Evolutionary conservation across 1,284 basidiomycete genomes (phyloP), one percentile per base, ranked within the genome.

Genomic region (Microbotryum saponariae): DNA sequence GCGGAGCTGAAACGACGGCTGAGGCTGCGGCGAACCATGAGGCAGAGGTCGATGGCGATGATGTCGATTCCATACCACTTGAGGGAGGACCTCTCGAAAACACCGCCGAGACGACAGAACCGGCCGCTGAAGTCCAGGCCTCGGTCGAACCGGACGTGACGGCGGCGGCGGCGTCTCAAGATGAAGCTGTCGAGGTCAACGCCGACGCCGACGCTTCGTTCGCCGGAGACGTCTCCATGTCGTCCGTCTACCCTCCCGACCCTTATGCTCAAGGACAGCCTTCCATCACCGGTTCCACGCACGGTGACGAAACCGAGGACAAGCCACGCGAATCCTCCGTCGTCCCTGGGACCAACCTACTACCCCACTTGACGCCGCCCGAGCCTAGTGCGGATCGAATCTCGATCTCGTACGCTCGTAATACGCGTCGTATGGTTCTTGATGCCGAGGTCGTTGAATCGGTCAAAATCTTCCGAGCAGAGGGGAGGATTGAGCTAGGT

Each of bases 371-470:
- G 31, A 42, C 56, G 2, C 71, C 73, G 8, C 76, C 77, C 10
- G 76, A 76, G 62, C 72, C 74, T 3, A 70, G 72, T 6, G 61
- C 75, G 58, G 78, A 82, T 72, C 74, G 80, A 23, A 72, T 97
- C n/a, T 93, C 89, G 16, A 89, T 97, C 72, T 87, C 94, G 1
- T 98, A 94, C 75, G 91, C 91, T 64, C 86, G 86, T 49, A 90
- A 89, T 54, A 85, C 85, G 60, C 81, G 89, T 60, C 82, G 94
- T 45, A 80, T 98, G 52, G 86, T 93, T 29, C 82, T 97, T 63
- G 88, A 97, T 75, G 88, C 93, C 4, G 86, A 88, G 62, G 84
- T 89, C 25, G 88, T 97, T 44, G 84, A 88, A 51, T 82, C 81
- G 61, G 80, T 98, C 60, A 86, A 82, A 70, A 83, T 98, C 16